Conservation (phyloP, 257 asterid species). For the Gardenia jasminoides region DNA sequence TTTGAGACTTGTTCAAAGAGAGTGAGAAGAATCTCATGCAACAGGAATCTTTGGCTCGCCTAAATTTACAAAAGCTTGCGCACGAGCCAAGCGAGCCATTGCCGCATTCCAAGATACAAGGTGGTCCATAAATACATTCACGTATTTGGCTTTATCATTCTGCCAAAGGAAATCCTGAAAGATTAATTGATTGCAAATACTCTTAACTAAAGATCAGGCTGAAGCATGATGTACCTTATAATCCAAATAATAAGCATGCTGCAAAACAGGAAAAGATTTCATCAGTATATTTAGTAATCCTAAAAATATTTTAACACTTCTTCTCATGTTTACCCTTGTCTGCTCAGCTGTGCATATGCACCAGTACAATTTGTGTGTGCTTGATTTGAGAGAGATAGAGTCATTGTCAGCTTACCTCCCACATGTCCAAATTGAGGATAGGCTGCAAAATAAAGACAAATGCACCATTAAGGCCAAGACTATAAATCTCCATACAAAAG, state of each 20-base stretch:
- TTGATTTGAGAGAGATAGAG: neutral
- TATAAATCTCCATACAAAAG: neutral
- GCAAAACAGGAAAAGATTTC: conserved; percentile 19
- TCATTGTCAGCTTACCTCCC: conserved; percentile 37
- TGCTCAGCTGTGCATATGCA: neutral
- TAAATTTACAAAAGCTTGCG: conserved; percentile 88
- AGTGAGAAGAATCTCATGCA: conserved; percentile 45
- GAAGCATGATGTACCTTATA: conserved; percentile 33
- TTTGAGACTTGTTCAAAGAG: neutral
- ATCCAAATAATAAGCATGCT: conserved; percentile 51
- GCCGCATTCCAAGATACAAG: conserved; percentile 84
- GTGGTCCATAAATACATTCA: conserved; percentile 33
- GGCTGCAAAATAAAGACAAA: conserved; percentile 32
- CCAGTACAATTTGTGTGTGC: neutral
- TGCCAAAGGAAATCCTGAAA: conserved; percentile 6
- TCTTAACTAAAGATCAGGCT: neutral
- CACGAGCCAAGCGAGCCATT: conserved; percentile 85
- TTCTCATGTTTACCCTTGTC: neutral
- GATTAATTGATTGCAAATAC: neutral
- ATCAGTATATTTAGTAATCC: neutral
- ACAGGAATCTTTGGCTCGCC: conserved; percentile 94
- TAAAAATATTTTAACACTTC: neutral
- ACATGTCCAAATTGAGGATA: conserved; percentile 38
- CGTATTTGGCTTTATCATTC: conserved; percentile 39
- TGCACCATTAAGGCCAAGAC: neutral